Percentiles rank a stretch among this genome's conserved stretches.
Conservation (phyloP, 768 basidiomycete species). For the Boletus rubescentipes region DNA sequence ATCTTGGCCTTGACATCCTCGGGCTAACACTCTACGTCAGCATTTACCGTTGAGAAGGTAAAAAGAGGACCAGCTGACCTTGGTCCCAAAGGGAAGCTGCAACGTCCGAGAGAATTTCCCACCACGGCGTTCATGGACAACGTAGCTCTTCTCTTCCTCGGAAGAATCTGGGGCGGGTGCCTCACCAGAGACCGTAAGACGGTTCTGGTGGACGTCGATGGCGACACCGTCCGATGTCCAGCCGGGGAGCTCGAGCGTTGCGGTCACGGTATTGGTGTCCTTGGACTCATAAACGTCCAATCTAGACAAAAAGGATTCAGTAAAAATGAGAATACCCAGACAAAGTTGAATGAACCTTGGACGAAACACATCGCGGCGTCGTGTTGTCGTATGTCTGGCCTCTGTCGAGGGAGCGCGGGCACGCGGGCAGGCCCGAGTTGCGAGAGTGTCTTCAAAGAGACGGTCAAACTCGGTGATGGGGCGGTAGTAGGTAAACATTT, state of each 20-base stretch:
- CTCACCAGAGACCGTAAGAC: conserved; percentile 49
- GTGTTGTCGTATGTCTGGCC: not conserved
- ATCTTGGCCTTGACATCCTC: conserved; percentile 47
- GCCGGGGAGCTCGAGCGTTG: conserved; percentile 57
- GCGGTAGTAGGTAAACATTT: not conserved
- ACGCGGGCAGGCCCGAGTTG: not conserved
- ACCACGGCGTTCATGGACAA: conserved; percentile 43
- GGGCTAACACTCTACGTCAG: conserved; percentile 26
- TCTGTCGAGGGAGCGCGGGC: no score
- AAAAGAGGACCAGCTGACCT: conserved; percentile 30
- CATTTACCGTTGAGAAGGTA: not conserved
- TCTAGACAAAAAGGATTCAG: conserved; percentile 15
- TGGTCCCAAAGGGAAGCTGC: conserved; percentile 46
- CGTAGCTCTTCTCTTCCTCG: conserved; percentile 39
- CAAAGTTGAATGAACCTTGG: not conserved
- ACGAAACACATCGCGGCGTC: not conserved
- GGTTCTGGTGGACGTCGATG: conserved; percentile 47
- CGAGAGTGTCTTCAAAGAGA: not conserved
- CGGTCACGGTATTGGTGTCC: conserved; percentile 43
- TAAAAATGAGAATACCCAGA: no score
- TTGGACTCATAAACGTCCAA: conserved; percentile 48
- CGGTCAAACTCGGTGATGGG: not conserved
- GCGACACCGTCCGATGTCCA: conserved; percentile 47
- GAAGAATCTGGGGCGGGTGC: conserved; percentile 30
- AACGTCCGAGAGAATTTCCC: conserved; percentile 48